A percentile compares a stretch with the other conserved stretches of the same genome.
Evolutionary conservation across 495 filamentous ascomycete species (phyloP).

Genomic region (Tuber magnatum): DNA sequence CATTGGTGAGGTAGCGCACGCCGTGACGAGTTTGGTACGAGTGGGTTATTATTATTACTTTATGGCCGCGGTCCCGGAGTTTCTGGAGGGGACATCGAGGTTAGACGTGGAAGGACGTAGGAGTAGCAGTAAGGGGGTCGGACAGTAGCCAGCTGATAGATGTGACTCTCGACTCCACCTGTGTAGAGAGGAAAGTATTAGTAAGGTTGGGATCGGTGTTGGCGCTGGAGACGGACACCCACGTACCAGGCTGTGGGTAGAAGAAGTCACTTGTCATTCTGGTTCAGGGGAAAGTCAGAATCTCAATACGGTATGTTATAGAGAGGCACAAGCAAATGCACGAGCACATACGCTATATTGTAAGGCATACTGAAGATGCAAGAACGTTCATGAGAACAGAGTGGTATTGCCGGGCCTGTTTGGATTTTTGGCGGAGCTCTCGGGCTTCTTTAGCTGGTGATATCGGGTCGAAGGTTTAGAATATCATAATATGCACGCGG

Average conservation of each 20-base stretch:
- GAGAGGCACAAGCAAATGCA: not conserved
- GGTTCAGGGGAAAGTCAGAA: constrained; percentile 25
- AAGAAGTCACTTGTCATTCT: constrained; percentile 99
- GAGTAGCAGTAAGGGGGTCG: not conserved
- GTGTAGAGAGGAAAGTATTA: constrained; percentile 12
- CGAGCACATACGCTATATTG: constrained; percentile 61
- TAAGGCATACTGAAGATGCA: constrained; percentile 51
- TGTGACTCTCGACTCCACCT: constrained; percentile 94
- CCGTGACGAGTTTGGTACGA: constrained; percentile 87
- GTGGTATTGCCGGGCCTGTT: not conserved
- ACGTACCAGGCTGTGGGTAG: constrained; percentile 80
- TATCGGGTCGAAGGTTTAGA: not conserved
- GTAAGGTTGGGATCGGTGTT: not conserved
- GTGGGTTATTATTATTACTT: constrained; percentile 96
- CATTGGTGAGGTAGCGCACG: constrained; percentile 94
- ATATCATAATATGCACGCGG: not conserved
- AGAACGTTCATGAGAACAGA: not conserved
- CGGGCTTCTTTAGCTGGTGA: not conserved
- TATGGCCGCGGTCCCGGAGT: constrained; percentile 92
- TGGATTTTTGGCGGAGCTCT: not conserved
- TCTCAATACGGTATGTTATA: constrained; percentile 5
- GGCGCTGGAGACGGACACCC: constrained; percentile 5
- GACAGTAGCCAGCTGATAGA: constrained; percentile 75
- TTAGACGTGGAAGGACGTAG: constrained; percentile 12
- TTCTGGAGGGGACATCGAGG: constrained; percentile 46